phyloP scores from a whole-genome alignment of 2,329 filamentous ascomycete species.

The Talaromyces marneffei region DNA sequence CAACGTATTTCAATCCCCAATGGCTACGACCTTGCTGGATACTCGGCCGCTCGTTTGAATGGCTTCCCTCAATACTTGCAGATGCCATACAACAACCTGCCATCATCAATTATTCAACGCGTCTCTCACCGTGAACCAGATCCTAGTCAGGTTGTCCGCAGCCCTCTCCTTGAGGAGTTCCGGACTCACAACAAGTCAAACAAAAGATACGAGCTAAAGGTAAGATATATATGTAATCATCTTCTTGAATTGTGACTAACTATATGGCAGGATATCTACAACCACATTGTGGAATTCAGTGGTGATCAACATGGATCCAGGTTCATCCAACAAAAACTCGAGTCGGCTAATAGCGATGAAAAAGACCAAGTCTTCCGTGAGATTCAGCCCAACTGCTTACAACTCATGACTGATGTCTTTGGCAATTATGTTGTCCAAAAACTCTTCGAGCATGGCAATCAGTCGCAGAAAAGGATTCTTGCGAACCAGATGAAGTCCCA shows the following conservation, averaged over 20 bases:
- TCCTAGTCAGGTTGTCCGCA: constrained; percentile 58
- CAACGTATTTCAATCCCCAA: constrained; percentile 26
- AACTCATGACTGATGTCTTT: constrained; percentile 93
- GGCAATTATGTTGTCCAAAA: constrained; percentile 99
- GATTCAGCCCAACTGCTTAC: constrained; percentile 74
- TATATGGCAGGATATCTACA: constrained; percentile 64
- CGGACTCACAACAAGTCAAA: constrained; percentile 65
- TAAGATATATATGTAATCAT: constrained; percentile 24
- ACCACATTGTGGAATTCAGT: constrained; percentile 85
- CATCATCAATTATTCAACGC: constrained; percentile 34
- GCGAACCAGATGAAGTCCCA: constrained; percentile 84
- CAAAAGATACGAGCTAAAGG: constrained; percentile 73
- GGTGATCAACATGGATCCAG: constrained; percentile 93
- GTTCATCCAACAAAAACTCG: constrained; percentile 90
- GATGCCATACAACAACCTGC: constrained; percentile 26
- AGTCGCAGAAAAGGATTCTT: constrained; percentile 82
- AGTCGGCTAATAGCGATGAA: constrained; percentile 89
- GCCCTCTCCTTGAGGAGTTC: constrained; percentile 73
- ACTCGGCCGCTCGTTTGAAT: constrained; percentile 29
- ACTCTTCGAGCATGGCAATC: constrained; percentile 92
- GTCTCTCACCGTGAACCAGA: constrained; percentile 53
- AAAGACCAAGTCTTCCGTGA: constrained; percentile 87
- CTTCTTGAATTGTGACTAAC: background rate
- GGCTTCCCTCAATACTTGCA: constrained; percentile 35
- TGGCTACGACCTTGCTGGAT: constrained; percentile 30